phyloP scores from a whole-genome alignment of 2,329 filamentous ascomycete genomes.

The Monosporascus sp. region DNA sequence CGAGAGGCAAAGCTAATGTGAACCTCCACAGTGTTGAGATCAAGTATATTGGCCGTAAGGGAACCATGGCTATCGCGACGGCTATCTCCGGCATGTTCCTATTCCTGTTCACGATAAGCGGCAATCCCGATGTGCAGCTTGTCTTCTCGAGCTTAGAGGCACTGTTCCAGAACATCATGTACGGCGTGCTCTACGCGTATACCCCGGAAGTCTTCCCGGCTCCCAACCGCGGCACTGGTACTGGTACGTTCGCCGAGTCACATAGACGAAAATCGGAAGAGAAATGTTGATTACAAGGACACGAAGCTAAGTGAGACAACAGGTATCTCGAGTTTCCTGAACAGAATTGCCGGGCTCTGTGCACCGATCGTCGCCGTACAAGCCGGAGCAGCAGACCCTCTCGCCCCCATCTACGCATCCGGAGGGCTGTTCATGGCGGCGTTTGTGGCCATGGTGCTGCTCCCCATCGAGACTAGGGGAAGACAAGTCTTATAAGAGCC shows the following conservation, averaged over 20 bases:
- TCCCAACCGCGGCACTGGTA: slow-evolving; percentile 48
- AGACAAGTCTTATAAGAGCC: slow-evolving; percentile 30
- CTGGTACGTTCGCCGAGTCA: slow-evolving; percentile 25
- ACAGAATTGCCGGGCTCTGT: slow-evolving; percentile 37
- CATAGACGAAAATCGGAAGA: neutral
- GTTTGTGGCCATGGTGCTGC: slow-evolving; percentile 36
- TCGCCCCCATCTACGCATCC: slow-evolving; percentile 38
- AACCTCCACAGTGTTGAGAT: slow-evolving; percentile 28
- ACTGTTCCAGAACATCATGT: slow-evolving; percentile 36
- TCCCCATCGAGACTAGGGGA: slow-evolving; percentile 41
- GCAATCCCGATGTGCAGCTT: slow-evolving; percentile 18
- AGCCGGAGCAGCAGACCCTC: slow-evolving; percentile 27
- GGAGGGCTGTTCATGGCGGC: slow-evolving; percentile 37
- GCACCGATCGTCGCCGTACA: slow-evolving; percentile 40
- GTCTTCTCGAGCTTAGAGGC: slow-evolving; percentile 25
- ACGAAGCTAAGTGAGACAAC: neutral
- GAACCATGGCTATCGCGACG: slow-evolving; percentile 40
- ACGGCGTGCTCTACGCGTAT: slow-evolving; percentile 36
- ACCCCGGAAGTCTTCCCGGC: slow-evolving; percentile 55
- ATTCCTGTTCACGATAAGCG: slow-evolving; percentile 37
- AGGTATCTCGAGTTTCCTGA: slow-evolving; percentile 35
- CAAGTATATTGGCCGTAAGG: slow-evolving; percentile 32
- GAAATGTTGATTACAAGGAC: neutral
- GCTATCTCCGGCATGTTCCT: slow-evolving; percentile 41
- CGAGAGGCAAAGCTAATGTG: neutral